Evolutionary conservation across 192 early-diverging fungal species (phyloP), one percentile per base, ranked within the genome.

Genomic region (Backusella psychrophila): DNA sequence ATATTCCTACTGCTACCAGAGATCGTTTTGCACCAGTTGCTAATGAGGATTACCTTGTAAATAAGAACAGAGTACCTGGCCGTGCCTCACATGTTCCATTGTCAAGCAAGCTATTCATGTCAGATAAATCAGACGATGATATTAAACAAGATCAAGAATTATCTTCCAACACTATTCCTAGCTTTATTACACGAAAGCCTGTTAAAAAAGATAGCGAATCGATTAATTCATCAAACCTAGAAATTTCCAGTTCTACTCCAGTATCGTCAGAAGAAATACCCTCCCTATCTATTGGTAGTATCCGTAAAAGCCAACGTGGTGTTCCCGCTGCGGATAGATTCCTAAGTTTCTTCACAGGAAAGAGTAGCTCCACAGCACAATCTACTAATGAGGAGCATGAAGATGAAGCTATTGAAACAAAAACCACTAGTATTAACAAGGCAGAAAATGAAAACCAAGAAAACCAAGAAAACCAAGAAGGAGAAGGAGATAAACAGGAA

Each of bases 121-220:
- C 41, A 23, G 68, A 38, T 41, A 69, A 35, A 29, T 41, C 35
- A 1, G 34, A 35, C 39, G n/a, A 21, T 21, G 35, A 35, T 11
- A 12, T 7, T 26, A 69, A 36, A 12, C 21, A 39, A 14, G 68
- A 41, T 12, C 36, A n/a, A 14, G 35, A 38, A 41, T 26, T 23
- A 21, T 36, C 68, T 39, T 41, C 36, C 11, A 69, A 0, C 19
- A 69, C 8, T 3, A 21, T 26, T 12, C n/a, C 68, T 21, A 69
- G 68, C 21, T 69, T 69, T 69, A 69, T 69, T 14, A 69, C 68
- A 35, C n/a, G 68, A 69, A 69, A 69, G 19, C 68, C 68, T 21
- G 19, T 69, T 38, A 69, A 69, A 21, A 35, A 36, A 21, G 68
- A 69, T 38, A n/a, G 21, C 41, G 68, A 39, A 41, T 23, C 23